Evolutionary conservation across 2,329 filamentous ascomycete species (phyloP).

Genomic region (Plenodomus lindquistii): DNA sequence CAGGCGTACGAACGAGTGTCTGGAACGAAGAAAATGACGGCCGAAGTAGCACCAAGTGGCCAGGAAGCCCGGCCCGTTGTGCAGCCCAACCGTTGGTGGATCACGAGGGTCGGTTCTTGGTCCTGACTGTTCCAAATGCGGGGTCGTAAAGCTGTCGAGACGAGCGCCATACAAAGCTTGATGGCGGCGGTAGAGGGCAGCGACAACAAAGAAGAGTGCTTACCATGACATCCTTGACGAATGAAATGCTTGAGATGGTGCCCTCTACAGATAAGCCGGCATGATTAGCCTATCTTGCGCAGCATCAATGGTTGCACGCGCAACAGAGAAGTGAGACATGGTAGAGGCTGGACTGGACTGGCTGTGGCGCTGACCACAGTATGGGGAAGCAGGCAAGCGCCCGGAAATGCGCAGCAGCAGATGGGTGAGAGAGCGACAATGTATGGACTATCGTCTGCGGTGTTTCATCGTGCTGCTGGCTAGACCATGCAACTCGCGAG

Average conservation of each 20-base stretch:
- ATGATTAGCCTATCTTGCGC: constrained; percentile 29
- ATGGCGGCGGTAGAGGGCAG: constrained; percentile 4
- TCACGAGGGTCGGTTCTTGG: constrained; percentile 22
- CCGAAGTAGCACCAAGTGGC: constrained; percentile 19
- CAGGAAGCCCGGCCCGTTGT: constrained; percentile 26
- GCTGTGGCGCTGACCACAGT: constrained; percentile 33
- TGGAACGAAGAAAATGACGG: constrained; percentile 34
- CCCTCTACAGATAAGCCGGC: constrained; percentile 62
- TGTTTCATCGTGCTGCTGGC: constrained; percentile 21
- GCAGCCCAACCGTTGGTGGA: constrained; percentile 25
- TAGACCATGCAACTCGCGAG: constrained; percentile 16
- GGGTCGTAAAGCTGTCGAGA: constrained; percentile 32
- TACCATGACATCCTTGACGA: constrained; percentile 82
- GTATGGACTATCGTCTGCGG: constrained; percentile 18
- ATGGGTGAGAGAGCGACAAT: constrained; percentile 9
- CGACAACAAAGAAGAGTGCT: constrained; percentile 31
- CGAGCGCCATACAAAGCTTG: constrained; percentile 11
- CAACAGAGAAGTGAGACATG: constrained; percentile 14
- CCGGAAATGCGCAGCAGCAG: constrained; percentile 17
- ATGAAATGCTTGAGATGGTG: constrained; percentile 80
- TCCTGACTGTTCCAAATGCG: constrained; percentile 23
- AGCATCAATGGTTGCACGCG: constrained; percentile 19
- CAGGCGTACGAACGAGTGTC: constrained; percentile 17
- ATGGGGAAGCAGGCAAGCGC: constrained; percentile 29
- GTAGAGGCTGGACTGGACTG: constrained; percentile 20